phyloP scores from a whole-genome alignment of 2,329 filamentous ascomycete species.

The Paracamarosporium sp. region DNA sequence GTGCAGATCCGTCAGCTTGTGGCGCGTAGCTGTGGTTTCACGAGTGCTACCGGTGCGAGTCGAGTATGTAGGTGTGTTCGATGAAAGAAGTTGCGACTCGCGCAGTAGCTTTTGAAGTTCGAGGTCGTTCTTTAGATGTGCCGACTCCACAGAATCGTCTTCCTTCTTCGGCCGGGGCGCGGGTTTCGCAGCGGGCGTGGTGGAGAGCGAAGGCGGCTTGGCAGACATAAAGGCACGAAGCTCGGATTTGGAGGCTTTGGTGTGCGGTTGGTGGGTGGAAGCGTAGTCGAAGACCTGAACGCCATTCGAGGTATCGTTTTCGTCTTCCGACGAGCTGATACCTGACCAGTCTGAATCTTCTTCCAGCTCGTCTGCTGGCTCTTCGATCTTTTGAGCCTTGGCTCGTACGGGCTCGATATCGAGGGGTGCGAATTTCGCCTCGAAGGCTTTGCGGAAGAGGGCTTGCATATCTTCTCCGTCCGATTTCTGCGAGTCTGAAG shows the following conservation, averaged over 20 bases:
- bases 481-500: slow-evolving; percentile 34
- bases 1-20: slow-evolving; percentile 83
- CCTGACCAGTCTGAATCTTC: slow-evolving; percentile 67
- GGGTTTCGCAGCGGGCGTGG: slow-evolving; percentile 29
- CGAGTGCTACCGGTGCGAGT: slow-evolving; percentile 51
- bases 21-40: slow-evolving; percentile 68
- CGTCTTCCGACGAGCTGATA: slow-evolving; percentile 60
- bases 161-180: slow-evolving; percentile 21
- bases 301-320: slow-evolving; percentile 46
- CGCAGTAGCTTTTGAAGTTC: slow-evolving; percentile 87
- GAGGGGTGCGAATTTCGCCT: slow-evolving; percentile 83
- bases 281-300: slow-evolving; percentile 53
- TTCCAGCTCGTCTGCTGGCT: slow-evolving; percentile 38
- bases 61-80: slow-evolving; percentile 54
- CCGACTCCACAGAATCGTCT: slow-evolving; percentile 63
- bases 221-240: slow-evolving; percentile 78
- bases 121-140: slow-evolving; percentile 87
- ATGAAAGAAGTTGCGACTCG: slow-evolving; percentile 85
- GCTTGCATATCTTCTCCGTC: slow-evolving; percentile 69
- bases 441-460: slow-evolving; percentile 84
- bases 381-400: slow-evolving; percentile 31
- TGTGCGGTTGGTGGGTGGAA: slow-evolving; percentile 20
- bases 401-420: slow-evolving; percentile 45
- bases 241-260: slow-evolving; percentile 61
- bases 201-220: slow-evolving; percentile 55